phyloP scores from a whole-genome alignment of 1,139 yeast genomes.

The Yamadazyma diddensiae region DNA sequence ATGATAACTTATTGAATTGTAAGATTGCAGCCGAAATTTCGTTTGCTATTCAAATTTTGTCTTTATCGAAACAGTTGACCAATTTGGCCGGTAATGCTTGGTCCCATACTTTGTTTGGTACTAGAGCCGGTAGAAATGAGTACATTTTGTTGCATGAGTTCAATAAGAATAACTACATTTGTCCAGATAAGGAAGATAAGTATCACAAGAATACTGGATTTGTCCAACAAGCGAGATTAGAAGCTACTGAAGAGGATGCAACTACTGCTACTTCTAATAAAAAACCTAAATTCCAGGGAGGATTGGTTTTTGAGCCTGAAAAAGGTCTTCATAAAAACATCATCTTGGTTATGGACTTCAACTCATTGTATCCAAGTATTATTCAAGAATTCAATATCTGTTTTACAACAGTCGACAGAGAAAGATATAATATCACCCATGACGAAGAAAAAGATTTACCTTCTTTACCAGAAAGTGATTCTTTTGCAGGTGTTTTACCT shows the following conservation, averaged over 20 bases:
- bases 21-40: conserved; percentile 74
- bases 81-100: conserved; percentile 96
- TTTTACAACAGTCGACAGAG: conserved; percentile 89
- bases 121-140: conserved; percentile 96
- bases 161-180: conserved; percentile 71
- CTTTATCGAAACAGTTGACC: conserved; percentile 88
- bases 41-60: conserved; percentile 77
- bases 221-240: conserved; percentile 38
- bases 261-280: conserved; percentile 54
- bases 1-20: conserved; percentile 70
- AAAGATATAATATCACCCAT: conserved; percentile 42
- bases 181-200: conserved; percentile 79
- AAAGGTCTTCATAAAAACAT: conserved; percentile 90
- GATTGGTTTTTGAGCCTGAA: conserved; percentile 95
- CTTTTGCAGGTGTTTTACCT: conserved; percentile 81
- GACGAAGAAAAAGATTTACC: conserved; percentile 71
- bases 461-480: conserved; percentile 57
- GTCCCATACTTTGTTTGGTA: conserved; percentile 93
- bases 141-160: conserved; percentile 91
- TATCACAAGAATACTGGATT: conserved; percentile 41
- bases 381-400: conserved; percentile 97
- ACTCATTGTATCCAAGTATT: conserved; percentile 94
- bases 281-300: conserved; percentile 90
- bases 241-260: conserved; percentile 45
- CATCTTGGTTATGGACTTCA: conserved; percentile 95